Conservation (phyloP, 768 basidiomycete species). For the Lactifluus subvellereus region DNA sequence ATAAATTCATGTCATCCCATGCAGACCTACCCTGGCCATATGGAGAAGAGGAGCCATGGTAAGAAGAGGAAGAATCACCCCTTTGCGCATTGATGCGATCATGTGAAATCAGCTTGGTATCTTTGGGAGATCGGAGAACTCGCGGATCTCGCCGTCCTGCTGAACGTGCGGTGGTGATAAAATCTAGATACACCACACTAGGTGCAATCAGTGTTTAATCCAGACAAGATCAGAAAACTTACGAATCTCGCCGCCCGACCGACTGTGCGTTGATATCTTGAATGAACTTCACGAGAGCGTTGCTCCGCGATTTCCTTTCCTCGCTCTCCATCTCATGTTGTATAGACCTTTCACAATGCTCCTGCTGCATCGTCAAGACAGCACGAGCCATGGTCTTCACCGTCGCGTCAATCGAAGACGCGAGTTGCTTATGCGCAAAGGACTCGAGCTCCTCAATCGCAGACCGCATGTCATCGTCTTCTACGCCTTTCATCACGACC, state of each 20-base stretch:
- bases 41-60: background rate
- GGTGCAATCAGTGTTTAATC: background rate
- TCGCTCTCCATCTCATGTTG: background rate
- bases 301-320: background rate
- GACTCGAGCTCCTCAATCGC: background rate
- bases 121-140: background rate
- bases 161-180: background rate
- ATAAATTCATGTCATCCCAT: background rate
- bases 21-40: conserved; percentile 7
- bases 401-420: background rate
- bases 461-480: background rate
- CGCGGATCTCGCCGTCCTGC: background rate
- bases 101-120: background rate
- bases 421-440: conserved; percentile 7
- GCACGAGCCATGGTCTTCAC: background rate
- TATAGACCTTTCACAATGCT: background rate
- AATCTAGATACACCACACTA: background rate
- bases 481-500: background rate
- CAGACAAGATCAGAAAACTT: background rate
- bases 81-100: background rate
- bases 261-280: background rate
- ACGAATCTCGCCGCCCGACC: background rate
- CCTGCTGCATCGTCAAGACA: conserved; percentile 14
- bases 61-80: background rate
- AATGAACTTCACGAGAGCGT: background rate